A percentile compares a stretch with the other conserved stretches of the same genome.
Conservation (phyloP, 148 eudicot genomes). For the Chenopodium quinoa region DNA sequence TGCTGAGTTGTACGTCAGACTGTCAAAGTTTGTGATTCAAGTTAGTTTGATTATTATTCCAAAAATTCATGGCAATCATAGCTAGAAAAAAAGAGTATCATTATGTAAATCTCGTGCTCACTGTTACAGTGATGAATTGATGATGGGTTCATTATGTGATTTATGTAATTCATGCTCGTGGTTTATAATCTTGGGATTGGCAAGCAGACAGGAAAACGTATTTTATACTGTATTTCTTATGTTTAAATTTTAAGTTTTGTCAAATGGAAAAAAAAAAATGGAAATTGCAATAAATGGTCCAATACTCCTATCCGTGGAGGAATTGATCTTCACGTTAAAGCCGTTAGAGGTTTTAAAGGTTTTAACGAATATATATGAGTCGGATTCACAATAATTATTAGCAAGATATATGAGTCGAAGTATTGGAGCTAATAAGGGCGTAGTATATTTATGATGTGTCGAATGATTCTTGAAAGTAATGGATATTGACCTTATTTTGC, state of each 20-base stretch:
- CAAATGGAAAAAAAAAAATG: no score
- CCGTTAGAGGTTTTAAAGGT: neutral
- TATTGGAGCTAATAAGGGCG: no score
- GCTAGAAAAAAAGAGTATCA: neutral
- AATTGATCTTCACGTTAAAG: neutral
- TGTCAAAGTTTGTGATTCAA: neutral
- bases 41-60: neutral
- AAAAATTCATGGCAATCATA: neutral
- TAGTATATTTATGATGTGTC: no score
- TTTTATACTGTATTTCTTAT: neutral
- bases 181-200: constrained; percentile 7
- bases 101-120: neutral
- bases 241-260: no score
- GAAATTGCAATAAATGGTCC: no score
- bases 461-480: no score
- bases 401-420: no score
- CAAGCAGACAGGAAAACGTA: neutral
- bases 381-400: neutral
- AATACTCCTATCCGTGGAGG: no score
- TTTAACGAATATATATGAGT: no score
- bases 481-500: no score
- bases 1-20: no score
- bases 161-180: neutral
- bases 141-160: constrained; percentile 18
- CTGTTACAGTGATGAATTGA: neutral